Base-by-base conservation (phyloP, 2,329 filamentous ascomycete genomes). In the Blumeria hordei region DNA sequence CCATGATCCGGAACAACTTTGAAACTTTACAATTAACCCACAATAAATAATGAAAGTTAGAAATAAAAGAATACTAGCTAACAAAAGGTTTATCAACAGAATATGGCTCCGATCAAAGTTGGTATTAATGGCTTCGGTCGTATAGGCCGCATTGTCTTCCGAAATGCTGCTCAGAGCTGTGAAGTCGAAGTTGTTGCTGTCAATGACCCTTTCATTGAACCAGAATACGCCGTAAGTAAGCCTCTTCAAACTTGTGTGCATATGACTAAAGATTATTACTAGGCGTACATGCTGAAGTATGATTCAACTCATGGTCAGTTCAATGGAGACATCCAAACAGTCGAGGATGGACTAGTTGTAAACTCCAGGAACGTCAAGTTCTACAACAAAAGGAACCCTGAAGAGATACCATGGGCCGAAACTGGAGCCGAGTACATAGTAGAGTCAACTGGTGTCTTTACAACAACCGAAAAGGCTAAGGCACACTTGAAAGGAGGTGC, bases 281-380 rank as follows among this genome's bases (percentile, higher is more conserved):
- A 94, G 88, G 86, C 85, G 69, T 96, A 96, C 82, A 96, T 96
- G 92, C 84, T 98, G 75, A 93, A 94, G 79, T 96, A 96, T 72
- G 92, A 98, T 78, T 88, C 85, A 66, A 88, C 85, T 71, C 92
- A 98, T 80, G 92, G 92, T 65, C 70, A 79, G 70, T 98, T 96
- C 85, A 93, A 95, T 78, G 90, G 90, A 65, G 81, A 83, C 59
- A 80, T 96, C 71, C 72, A 81, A 71, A 75, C 81, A 59, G 75
- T 80, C 59, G 70, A 70, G 64, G 80, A 76, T 66, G 75, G 76
- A 70, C 80, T 98, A 64, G 71, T 81, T 64, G 81, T 96, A 77
- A 90, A 95, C 73, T 88, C 86, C 81, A 93, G 94, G 82, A 83
- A 76, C 67, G 77, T 96, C 77, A 82, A 81, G 74, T 94, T 95